A percentile compares a stretch with the other conserved stretches of the same genome.
phyloP scores from a whole-genome alignment of 163 green algal genomes.

The Coccomyxa subellipsoidea region DNA sequence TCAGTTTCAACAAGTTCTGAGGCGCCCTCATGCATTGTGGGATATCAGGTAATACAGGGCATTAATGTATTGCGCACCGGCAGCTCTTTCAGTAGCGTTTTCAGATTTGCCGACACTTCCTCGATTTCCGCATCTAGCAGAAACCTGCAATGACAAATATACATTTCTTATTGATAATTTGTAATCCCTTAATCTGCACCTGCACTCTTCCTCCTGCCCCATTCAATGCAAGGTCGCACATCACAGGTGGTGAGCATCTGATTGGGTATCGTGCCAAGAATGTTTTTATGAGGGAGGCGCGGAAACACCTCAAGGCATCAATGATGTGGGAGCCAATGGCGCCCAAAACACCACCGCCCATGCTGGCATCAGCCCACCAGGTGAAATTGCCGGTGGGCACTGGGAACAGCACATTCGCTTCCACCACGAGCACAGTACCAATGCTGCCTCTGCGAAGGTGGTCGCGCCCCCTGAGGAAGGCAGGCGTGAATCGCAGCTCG shows the following conservation, averaged over 20 bases:
- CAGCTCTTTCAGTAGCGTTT: neutral
- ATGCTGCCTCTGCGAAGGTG: constrained; percentile 11
- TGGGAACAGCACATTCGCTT: neutral
- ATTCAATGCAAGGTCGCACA: too few species aligned
- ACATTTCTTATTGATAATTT: too few species aligned
- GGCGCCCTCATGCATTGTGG: too few species aligned
- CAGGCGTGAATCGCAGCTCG: constrained; percentile 10
- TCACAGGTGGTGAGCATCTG: too few species aligned
- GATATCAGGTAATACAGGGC: too few species aligned
- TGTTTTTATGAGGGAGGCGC: too few species aligned
- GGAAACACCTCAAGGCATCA: neutral
- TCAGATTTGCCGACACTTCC: neutral
- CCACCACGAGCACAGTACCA: neutral
- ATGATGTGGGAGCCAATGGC: constrained; percentile 10
- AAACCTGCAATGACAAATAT: too few species aligned
- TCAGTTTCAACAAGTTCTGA: too few species aligned
- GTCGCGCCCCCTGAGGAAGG: neutral
- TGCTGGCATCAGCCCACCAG: constrained; percentile 2
- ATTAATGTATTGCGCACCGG: neutral
- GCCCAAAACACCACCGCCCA: constrained; percentile 3
- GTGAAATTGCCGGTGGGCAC: neutral
- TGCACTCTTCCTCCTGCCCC: too few species aligned
- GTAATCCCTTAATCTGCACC: too few species aligned
- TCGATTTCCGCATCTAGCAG: neutral
- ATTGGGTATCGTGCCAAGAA: too few species aligned